phyloP scores from a whole-genome alignment of 495 filamentous ascomycete species.

The Cercophora sp. region DNA sequence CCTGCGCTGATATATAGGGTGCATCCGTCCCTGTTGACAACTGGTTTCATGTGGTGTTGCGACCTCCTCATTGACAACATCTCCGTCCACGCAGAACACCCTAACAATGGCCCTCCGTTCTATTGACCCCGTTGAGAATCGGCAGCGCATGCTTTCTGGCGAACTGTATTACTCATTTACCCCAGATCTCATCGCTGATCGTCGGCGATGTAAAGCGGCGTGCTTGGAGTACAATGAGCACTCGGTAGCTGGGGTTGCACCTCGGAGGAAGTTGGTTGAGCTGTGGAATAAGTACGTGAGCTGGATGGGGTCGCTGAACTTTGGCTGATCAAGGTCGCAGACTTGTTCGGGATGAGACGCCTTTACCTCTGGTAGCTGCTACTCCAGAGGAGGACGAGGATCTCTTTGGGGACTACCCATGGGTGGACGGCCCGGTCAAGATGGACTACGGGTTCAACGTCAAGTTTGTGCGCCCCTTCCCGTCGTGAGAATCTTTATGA shows the following conservation, averaged over 20 bases:
- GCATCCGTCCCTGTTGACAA: no score
- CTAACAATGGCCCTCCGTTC: not conserved
- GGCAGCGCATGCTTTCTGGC: constrained; percentile 46
- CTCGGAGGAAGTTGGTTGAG: constrained; percentile 56
- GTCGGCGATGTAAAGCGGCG: constrained; percentile 56
- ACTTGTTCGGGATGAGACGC: constrained; percentile 54
- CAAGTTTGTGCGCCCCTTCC: no score
- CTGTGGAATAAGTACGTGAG: constrained; percentile 73
- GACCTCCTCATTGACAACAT: no score
- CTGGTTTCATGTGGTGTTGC: no score
- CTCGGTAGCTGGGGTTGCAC: constrained; percentile 45
- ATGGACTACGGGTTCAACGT: constrained; percentile 77
- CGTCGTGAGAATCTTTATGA: constrained; percentile 22
- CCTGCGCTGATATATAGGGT: no score
- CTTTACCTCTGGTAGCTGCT: constrained; percentile 54
- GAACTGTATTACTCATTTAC: constrained; percentile 50
- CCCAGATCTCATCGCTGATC: constrained; percentile 48
- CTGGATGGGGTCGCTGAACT: not conserved
- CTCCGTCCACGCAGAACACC: no score
- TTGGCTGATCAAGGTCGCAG: constrained; percentile 31
- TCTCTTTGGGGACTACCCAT: constrained; percentile 58
- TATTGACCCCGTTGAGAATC: constrained; percentile 37
- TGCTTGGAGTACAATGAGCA: constrained; percentile 56
- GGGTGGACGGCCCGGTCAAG: constrained; percentile 66
- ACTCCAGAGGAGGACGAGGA: constrained; percentile 56